phyloP scores from a whole-genome alignment of 2,329 filamentous ascomycete genomes.

The Plectosphaerella plurivora region DNA sequence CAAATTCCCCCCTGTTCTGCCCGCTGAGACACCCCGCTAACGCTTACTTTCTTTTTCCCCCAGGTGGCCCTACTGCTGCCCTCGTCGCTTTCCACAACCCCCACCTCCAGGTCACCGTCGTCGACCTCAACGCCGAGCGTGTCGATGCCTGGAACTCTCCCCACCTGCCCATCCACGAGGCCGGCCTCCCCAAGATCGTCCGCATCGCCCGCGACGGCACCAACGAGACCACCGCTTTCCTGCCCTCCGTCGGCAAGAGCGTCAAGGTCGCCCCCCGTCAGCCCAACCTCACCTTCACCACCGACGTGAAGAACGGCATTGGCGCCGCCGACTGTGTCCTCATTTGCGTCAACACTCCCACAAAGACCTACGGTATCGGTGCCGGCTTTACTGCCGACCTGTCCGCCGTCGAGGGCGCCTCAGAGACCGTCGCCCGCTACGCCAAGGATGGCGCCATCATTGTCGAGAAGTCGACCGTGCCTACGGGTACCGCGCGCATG shows the following conservation, averaged over 20 bases:
- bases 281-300: constrained; percentile 72
- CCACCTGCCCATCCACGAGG: constrained; percentile 72
- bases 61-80: constrained; percentile 70
- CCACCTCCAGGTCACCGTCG: constrained; percentile 66
- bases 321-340: constrained; percentile 68
- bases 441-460: constrained; percentile 66
- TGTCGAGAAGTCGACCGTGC: constrained; percentile 79
- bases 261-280: constrained; percentile 37
- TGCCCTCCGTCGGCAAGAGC: constrained; percentile 27
- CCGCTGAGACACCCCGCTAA: constrained; percentile 1
- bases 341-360: constrained; percentile 75
- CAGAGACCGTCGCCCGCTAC: constrained; percentile 60
- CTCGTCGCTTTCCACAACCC: constrained; percentile 73
- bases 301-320: constrained; percentile 58
- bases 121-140: constrained; percentile 61
- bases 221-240: constrained; percentile 34
- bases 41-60: background rate
- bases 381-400: constrained; percentile 70
- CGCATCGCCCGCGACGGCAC: constrained; percentile 57
- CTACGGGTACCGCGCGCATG: constrained; percentile 67
- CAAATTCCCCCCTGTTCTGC: background rate
- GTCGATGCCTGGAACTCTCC: constrained; percentile 71
- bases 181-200: constrained; percentile 65
- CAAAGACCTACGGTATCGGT: constrained; percentile 66
- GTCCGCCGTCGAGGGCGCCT: constrained; percentile 66